Conservation (phyloP, 139 green algal genomes). For the Closterium sp. region DNA sequence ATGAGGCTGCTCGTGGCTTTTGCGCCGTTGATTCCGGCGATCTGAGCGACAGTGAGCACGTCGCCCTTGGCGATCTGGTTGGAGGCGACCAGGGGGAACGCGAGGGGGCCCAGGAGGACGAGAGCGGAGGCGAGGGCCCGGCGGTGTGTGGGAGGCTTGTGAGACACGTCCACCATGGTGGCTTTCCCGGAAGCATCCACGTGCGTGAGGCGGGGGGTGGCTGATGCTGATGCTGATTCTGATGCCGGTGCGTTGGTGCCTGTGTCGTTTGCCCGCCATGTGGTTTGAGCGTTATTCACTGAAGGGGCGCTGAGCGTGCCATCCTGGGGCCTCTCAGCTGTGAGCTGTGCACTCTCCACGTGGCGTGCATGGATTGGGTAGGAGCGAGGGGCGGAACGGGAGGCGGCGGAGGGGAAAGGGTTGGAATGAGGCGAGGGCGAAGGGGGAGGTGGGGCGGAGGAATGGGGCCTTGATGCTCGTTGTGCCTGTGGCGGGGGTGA, state of each 20-base stretch:
- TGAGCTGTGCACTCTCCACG: no score
- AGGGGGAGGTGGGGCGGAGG: background rate
- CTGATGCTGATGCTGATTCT: background rate
- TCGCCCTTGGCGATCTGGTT: slow-evolving; percentile 85
- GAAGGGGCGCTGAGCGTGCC: no score
- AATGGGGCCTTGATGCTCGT: no score
- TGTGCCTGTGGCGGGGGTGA: background rate
- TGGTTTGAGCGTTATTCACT: background rate
- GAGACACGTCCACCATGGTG: slow-evolving; percentile 80
- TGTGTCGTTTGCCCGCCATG: background rate
- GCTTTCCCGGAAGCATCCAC: slow-evolving; percentile 54
- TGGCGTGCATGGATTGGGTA: background rate
- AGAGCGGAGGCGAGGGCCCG: slow-evolving; percentile 65
- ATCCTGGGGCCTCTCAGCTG: no score
- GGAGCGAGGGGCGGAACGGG: background rate
- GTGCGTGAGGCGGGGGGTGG: slow-evolving; percentile 43
- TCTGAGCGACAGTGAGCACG: slow-evolving; percentile 77
- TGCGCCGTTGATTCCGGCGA: slow-evolving; percentile 89
- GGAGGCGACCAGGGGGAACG: slow-evolving; percentile 64
- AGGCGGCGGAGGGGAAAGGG: background rate
- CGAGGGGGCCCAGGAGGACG: slow-evolving; percentile 67
- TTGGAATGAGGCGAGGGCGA: background rate
- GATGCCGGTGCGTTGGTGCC: background rate
- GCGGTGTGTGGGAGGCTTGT: slow-evolving; percentile 54
- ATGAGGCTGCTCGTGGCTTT: slow-evolving; percentile 74